phyloP scores from a whole-genome alignment of 352 stramenopile genomes.

The Globisporangium uncinulatum region DNA sequence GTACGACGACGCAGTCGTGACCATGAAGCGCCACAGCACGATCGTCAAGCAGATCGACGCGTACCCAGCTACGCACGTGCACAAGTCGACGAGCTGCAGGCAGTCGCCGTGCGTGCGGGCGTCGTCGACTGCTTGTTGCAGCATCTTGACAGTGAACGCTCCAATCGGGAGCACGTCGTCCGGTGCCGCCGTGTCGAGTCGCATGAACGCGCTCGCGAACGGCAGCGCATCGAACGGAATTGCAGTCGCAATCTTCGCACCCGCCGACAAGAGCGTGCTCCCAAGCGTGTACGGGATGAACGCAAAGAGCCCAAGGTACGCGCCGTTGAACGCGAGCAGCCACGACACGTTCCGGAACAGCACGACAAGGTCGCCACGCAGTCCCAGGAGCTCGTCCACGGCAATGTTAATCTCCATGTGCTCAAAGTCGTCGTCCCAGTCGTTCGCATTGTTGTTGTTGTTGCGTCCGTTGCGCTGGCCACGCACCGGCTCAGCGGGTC shows the following conservation, averaged over 20 bases:
- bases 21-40: constrained; percentile 81
- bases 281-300: constrained; percentile 95
- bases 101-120: constrained; percentile 70
- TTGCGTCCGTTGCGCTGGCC: constrained; percentile 8
- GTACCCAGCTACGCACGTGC: constrained; percentile 75
- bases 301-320: constrained; percentile 95
- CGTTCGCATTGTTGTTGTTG: constrained; percentile 25
- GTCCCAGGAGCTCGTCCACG: constrained; percentile 95
- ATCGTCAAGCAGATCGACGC: constrained; percentile 82
- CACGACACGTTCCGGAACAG: constrained; percentile 96
- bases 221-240: constrained; percentile 31
- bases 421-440: constrained; percentile 87
- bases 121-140: constrained; percentile 47
- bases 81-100: constrained; percentile 80
- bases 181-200: constrained; percentile 7
- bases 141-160: constrained; percentile 44
- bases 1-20: constrained; percentile 77
- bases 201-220: constrained; percentile 16
- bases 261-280: constrained; percentile 79
- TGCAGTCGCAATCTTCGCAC: constrained; percentile 50
- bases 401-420: constrained; percentile 95
- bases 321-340: constrained; percentile 96
- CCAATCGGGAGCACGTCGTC: constrained; percentile 17
- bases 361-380: constrained; percentile 91
- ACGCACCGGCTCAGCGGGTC: neutral